Base-by-base conservation (phyloP, 2,329 filamentous ascomycete genomes). In the Venturia asperata region DNA sequence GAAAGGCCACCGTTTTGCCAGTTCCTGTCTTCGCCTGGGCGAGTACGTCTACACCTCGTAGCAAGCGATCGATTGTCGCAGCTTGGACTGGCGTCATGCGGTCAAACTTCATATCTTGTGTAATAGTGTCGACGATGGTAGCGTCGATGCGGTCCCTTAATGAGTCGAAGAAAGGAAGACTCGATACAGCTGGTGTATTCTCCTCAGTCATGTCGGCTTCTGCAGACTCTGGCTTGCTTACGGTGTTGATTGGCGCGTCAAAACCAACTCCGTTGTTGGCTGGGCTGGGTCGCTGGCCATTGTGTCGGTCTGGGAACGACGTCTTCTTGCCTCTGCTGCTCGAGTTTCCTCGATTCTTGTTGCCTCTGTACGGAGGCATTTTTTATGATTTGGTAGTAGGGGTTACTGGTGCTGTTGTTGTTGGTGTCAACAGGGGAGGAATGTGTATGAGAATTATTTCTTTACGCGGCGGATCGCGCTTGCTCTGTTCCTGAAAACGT, bases 1-100 rank as follows among this genome's bases (percentile, higher is more conserved):
- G 70, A 66, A 81, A 81, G 6, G 79, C 79, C 21, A 80, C 72
- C 7, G 80, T 82, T 69, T 82, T 82, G 64, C 80, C 80, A 1
- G 80, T 81, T 7, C 80, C 80, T 0, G 80, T 82, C 69, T 80
- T 80, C 47, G 79, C 79, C 68, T 83, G 81, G 39, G 83, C 83
- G 17, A 58, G 52, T 27, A 58, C 52, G 6, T 58, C 52, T 21
- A 58, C 52, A 58, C 52, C 52, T 1, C 27, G 52, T 21, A 58
- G 52, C 52, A 58, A 58, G 27, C 52, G 52, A 58, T 58, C 27
- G 15, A 58, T 58, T 11, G 52, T 58, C 27, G 52, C 52, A 11
- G 52, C 52, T 58, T 58, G 52, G 30, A 58, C 52, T 37, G 52
- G 52, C 30, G 52, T 58, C 52, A 58, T 58, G 19, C 19, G 30